Percentiles rank a stretch among this genome's conserved stretches.
phyloP scores from a whole-genome alignment of 257 asterid species.

The Orobanche coerulescens region DNA sequence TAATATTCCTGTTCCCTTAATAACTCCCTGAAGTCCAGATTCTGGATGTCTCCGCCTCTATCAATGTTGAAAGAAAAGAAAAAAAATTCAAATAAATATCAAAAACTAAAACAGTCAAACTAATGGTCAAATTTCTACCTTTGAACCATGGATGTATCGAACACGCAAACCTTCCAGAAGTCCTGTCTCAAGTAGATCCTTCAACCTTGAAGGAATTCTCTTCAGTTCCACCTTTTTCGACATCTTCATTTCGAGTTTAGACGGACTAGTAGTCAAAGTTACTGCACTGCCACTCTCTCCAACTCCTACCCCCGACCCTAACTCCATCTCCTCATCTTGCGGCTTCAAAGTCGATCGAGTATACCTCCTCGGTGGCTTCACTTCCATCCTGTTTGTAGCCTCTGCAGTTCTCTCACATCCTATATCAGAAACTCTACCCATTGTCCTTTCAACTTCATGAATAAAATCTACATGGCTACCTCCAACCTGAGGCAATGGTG shows the following conservation, averaged over 20 bases:
- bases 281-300: constrained; percentile 13
- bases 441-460: constrained; percentile 17
- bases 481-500: constrained; percentile 23
- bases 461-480: constrained; percentile 15
- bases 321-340: constrained; percentile 27
- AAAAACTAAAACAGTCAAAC: not conserved
- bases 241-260: constrained; percentile 56
- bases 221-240: constrained; percentile 54
- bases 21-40: constrained; percentile 54
- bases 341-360: constrained; percentile 50
- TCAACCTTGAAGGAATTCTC: constrained; percentile 50
- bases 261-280: constrained; percentile 30
- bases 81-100: constrained; percentile 15
- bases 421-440: constrained; percentile 10
- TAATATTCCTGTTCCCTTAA: constrained; percentile 59
- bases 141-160: constrained; percentile 50
- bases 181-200: constrained; percentile 81
- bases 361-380: constrained; percentile 42
- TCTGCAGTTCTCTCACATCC: constrained; percentile 30
- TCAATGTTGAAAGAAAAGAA: constrained; percentile 16
- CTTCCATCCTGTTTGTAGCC: constrained; percentile 17
- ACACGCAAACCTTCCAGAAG: constrained; percentile 71
- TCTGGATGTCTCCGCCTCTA: constrained; percentile 42
- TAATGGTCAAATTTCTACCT: constrained; percentile 36
- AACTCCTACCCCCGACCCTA: constrained; percentile 24